Percentiles rank a stretch among this genome's conserved stretches.
phyloP scores from a whole-genome alignment of 164 flowering plant genomes.

The Paratinospora sagittata region DNA sequence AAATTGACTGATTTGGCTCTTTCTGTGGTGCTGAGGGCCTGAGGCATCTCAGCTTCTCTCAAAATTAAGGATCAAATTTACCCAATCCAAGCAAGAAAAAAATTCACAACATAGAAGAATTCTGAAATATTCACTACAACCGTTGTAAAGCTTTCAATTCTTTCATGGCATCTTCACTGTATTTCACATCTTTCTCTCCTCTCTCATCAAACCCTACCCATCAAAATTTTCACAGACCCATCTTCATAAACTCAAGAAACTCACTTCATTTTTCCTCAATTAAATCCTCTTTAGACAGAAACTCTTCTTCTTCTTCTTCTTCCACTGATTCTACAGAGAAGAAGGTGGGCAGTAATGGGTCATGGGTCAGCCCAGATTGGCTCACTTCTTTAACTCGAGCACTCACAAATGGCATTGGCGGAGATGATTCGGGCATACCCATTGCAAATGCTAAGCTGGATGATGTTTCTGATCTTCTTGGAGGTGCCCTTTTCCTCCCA shows the following conservation, averaged over 20 bases:
- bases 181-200: conserved; percentile 15
- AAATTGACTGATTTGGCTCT: no score
- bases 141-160: not conserved
- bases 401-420: conserved; percentile 20
- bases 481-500: conserved; percentile 86
- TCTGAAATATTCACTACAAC: not conserved
- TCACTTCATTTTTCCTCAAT: conserved; percentile 14
- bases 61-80: not conserved
- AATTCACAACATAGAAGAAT: no score
- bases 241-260: conserved; percentile 3
- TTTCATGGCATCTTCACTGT: conserved; percentile 19
- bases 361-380: conserved; percentile 97
- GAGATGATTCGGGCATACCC: conserved; percentile 74
- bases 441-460: conserved; percentile 74
- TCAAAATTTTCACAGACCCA: conserved; percentile 15
- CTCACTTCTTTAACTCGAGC: conserved; percentile 57
- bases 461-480: conserved; percentile 81
- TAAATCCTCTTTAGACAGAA: conserved; percentile 24
- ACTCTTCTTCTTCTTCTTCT: conserved; percentile 10
- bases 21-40: no score
- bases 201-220: not conserved
- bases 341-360: conserved; percentile 20
- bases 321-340: conserved; percentile 3
- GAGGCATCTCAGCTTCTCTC: no score
- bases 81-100: not conserved